Evolutionary conservation across 2,329 filamentous ascomycete species (phyloP).

Genomic region (Colletotrichum plurivorum): DNA sequence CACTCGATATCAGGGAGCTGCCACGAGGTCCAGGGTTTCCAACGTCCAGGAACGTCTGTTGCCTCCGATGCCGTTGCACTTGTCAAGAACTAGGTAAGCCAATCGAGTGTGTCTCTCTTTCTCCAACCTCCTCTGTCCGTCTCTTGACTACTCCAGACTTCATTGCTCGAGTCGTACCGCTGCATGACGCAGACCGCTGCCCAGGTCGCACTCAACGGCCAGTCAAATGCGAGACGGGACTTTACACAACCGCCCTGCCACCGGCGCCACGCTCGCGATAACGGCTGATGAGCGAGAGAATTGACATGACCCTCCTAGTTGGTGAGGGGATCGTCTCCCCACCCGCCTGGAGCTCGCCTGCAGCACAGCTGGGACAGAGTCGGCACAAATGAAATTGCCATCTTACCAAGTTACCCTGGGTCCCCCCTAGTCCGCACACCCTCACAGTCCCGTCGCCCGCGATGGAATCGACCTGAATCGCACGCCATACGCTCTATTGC

Average conservation of each 20-base stretch:
- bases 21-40: slow-evolving; percentile 29
- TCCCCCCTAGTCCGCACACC: not conserved
- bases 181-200: not conserved
- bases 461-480: slow-evolving; percentile 2
- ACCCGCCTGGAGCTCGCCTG: slow-evolving; percentile 9
- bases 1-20: not conserved
- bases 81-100: slow-evolving; percentile 11
- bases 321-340: not conserved
- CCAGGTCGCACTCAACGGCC: not conserved
- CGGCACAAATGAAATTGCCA: slow-evolving; percentile 6
- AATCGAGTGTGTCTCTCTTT: not conserved
- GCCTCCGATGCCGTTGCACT: slow-evolving; percentile 5
- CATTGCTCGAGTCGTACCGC: slow-evolving; percentile 17
- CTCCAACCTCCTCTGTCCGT: slow-evolving; percentile 5
- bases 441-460: not conserved
- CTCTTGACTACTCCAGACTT: not conserved
- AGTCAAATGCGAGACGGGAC: slow-evolving; percentile 7
- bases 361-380: not conserved
- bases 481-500: slow-evolving; percentile 3
- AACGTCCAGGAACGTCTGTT: slow-evolving; percentile 20
- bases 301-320: too few relatives aligned
- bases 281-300: not conserved
- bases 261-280: not conserved
- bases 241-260: not conserved
- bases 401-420: not conserved